phyloP scores from a whole-genome alignment of 2,329 filamentous ascomycete species.

The Acrocalymma vagum region DNA sequence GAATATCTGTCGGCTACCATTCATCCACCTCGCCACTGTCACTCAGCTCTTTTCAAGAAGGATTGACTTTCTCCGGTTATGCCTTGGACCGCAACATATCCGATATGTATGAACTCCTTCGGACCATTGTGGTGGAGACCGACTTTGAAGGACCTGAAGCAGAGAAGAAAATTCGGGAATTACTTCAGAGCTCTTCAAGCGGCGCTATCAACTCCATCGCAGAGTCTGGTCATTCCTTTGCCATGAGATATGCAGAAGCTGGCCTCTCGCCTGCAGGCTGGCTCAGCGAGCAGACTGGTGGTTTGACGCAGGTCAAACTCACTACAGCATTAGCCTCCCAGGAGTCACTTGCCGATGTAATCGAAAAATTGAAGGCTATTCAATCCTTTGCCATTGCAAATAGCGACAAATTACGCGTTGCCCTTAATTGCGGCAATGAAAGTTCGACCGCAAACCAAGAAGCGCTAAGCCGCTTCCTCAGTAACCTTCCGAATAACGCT shows the following conservation, averaged over 20 bases:
- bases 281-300: slow-evolving; percentile 83
- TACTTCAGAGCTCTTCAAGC: slow-evolving; percentile 86
- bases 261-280: slow-evolving; percentile 76
- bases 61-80: slow-evolving; percentile 83
- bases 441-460: slow-evolving; percentile 74
- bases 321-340: slow-evolving; percentile 81
- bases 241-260: slow-evolving; percentile 83
- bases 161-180: slow-evolving; percentile 81
- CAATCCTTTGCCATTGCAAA: slow-evolving; percentile 79
- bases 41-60: slow-evolving; percentile 76
- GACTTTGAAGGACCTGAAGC: slow-evolving; percentile 88
- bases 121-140: slow-evolving; percentile 82
- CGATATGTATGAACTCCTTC: slow-evolving; percentile 87
- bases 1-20: slow-evolving; percentile 85
- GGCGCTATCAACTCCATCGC: slow-evolving; percentile 93
- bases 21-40: slow-evolving; percentile 80
- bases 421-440: slow-evolving; percentile 84
- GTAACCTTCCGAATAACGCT: slow-evolving; percentile 59
- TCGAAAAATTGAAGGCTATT: slow-evolving; percentile 84
- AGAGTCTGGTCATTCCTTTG: slow-evolving; percentile 87
- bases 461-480: slow-evolving; percentile 76
- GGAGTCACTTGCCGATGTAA: slow-evolving; percentile 76
- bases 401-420: slow-evolving; percentile 74
- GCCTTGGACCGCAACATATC: slow-evolving; percentile 90
- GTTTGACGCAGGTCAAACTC: slow-evolving; percentile 88